Evolutionary conservation across 352 stramenopile species (phyloP), one percentile per base, ranked within the genome.

Genomic region (Pythium pyrilobum): DNA sequence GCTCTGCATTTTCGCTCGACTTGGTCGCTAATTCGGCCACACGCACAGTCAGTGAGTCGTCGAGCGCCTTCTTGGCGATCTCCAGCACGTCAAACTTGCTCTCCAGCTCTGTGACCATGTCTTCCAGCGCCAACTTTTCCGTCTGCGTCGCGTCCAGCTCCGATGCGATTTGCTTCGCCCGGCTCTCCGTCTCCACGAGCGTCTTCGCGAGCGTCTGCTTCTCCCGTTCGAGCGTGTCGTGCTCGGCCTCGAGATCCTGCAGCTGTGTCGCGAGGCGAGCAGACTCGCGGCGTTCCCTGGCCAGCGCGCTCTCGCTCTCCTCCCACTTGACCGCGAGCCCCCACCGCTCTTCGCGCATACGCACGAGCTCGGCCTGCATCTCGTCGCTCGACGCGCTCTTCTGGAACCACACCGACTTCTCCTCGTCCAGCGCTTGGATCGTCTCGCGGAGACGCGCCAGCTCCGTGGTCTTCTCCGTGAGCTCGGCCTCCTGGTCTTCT

Each of bases 141-240:
- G 47, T 59, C n/a, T 55, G 41, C 13, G 49, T 56, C 9, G 56
- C 47, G 25, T 64, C 49, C 7, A 64, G 39, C 34, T 58, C 56
- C 0, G 56, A 59, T 16, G 42, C 28, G 3, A 64, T 16, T 24
- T 74, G 48, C 25, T 61, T 72, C 43, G 82, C 54, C 46, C 48
- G 57, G 10, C 44, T 62, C 21, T 68, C 49, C 4, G 53, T 71
- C 21, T 83, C 65, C 0, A 9, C 16, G 11, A 83, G 36, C 20
- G 66, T 56, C 20, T 56, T 25, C 2, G 20, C 29, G 5, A 82
- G 24, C 15, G 25, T 39, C 27, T 67, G 38, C 15, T 57, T 69
- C 12, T 74, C 59, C 2, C 52, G 37, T 34, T 66, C 60, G 2
- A 72, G 31, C 48, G 38, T 60, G 39, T 52, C 25, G 25, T 28